Base-by-base conservation (phyloP, 768 basidiomycete species). In the Hericium erinaceus region DNA sequence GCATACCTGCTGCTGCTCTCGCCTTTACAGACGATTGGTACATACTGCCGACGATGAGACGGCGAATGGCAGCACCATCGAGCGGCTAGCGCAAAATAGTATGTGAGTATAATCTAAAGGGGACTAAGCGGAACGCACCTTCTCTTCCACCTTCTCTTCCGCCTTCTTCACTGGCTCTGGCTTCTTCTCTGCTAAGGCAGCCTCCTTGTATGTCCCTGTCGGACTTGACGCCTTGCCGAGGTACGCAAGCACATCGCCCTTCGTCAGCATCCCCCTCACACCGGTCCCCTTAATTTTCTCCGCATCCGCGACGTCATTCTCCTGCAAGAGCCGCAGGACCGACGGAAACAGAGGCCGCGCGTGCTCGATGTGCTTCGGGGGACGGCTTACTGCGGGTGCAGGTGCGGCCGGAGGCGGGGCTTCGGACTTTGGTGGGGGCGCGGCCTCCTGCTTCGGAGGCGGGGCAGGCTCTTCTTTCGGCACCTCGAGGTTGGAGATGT, bases 221-320 rank as follows among this genome's bases (percentile, higher is more conserved):
- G 92, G 89, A 39, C 78, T 77, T 11, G 85, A 85, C 18, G 93
- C 89, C 70, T 85, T 85, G 18, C 95, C 95, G 5, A 97, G 76
- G 71, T 83, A 85, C 2, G 91, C 75, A 28, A 99, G 78, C 1
- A 98, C 86, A 67, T 99, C 95, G 11, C 97, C 97, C 70, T 98
- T 98, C 51, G 95, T 98, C 59, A 98, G 70, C 87, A 94, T 95
- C 13, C 97, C 95, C 39, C 89, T 80, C 54, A 90, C 77, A 52
- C 95, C 95, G 2, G 93, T 95, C 6, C 89, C 94, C 61, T 85
- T 87, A 68, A 99, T 89, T 56, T 76, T 74, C 54, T 81, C 80
- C 22, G 81, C 73, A 60, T 85, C 77, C 5, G 74, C 64, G 61
- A 93, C 74, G 52, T 69, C 65, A 65, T 89, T 70, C 59, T 89